Evolutionary conservation across 441 rosid species (phyloP).

Genomic region (Breynia disticha): DNA sequence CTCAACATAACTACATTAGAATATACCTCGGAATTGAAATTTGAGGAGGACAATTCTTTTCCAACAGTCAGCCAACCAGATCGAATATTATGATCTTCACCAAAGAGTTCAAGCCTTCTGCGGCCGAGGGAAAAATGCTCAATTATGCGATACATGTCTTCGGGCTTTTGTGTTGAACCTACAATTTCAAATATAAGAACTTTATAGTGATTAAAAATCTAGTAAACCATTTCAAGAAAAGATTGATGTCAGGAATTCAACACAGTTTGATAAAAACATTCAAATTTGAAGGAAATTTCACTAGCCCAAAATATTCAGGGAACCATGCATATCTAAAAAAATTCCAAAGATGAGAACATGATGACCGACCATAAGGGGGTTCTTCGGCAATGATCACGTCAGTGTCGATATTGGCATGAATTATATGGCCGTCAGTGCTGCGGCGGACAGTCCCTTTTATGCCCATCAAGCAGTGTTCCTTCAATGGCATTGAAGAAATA

Average conservation of each 20-base stretch:
- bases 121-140: conserved; percentile 98
- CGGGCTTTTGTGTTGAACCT: conserved; percentile 98
- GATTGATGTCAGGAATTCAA: too few relatives aligned
- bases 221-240: neutral
- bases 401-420: conserved; percentile 96
- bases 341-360: neutral
- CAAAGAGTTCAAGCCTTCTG: conserved; percentile 95
- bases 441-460: conserved; percentile 98
- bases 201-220: neutral
- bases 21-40: conserved; percentile 72
- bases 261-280: neutral
- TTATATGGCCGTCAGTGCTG: conserved; percentile 96
- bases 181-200: conserved; percentile 19
- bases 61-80: conserved; percentile 97
- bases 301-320: neutral
- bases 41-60: conserved; percentile 77
- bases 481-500: conserved; percentile 16
- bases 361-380: conserved; percentile 87
- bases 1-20: neutral
- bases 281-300: neutral
- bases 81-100: conserved; percentile 95
- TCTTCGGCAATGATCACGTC: conserved; percentile 98
- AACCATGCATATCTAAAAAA: neutral
- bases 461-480: conserved; percentile 99
- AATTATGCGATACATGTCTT: conserved; percentile 95